Conservation (phyloP, 164 flowering plant genomes). For the Aristolochia contorta region DNA sequence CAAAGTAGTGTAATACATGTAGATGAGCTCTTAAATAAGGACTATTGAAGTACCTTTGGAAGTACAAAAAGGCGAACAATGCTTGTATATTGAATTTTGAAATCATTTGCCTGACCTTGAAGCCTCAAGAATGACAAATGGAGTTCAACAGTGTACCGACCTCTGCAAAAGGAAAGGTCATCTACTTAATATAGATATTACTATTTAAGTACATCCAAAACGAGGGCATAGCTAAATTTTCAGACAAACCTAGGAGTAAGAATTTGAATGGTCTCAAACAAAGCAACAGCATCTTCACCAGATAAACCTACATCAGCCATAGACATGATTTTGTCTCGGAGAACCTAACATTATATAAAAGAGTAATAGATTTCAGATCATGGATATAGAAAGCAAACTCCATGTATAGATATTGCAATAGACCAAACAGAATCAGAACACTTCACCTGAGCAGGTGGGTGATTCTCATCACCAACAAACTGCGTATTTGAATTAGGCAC, state of each 20-base stretch:
- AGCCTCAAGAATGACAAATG: conserved; percentile 85
- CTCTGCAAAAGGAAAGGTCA: conserved; percentile 38
- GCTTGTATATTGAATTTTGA: conserved; percentile 97
- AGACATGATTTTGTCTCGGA: conserved; percentile 76
- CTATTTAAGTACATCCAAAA: too few species aligned
- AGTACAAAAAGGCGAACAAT: conserved; percentile 88
- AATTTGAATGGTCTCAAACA: conserved; percentile 84
- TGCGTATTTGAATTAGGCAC: conserved; percentile 86
- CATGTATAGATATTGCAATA: neutral
- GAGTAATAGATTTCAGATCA: too few species aligned
- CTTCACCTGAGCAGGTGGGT: conserved; percentile 79
- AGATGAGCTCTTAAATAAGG: too few species aligned
- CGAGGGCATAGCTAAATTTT: neutral
- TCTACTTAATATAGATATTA: neutral
- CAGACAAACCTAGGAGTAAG: conserved; percentile 84
- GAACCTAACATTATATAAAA: conserved; percentile 35
- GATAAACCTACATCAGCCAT: conserved; percentile 89
- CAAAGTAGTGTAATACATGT: too few species aligned
- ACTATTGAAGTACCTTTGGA: conserved; percentile 57
- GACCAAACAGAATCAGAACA: neutral
- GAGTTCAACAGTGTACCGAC: conserved; percentile 90
- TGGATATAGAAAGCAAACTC: too few species aligned
- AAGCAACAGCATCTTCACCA: conserved; percentile 84
- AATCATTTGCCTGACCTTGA: conserved; percentile 94
- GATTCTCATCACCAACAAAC: conserved; percentile 91